Evolutionary conservation across 352 stramenopile genomes (phyloP).

Genomic region (Phytophthora ramorum): DNA sequence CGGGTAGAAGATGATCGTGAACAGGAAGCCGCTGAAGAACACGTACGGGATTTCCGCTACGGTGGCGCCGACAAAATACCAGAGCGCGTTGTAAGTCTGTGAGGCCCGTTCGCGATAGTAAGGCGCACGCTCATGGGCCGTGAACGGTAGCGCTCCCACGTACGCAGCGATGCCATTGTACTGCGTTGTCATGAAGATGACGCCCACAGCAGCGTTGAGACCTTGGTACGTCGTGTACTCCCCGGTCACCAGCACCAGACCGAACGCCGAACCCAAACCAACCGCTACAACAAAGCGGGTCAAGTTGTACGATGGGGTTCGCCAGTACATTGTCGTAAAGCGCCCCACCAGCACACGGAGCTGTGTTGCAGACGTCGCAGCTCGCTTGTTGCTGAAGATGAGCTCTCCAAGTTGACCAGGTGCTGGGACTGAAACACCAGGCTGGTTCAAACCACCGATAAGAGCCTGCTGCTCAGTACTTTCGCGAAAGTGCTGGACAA

Average conservation of each 20-base stretch:
- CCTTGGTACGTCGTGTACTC: slow-evolving; percentile 31
- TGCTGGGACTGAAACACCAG: slow-evolving; percentile 22
- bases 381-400: slow-evolving; percentile 22
- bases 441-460: slow-evolving; percentile 1
- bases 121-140: slow-evolving; percentile 76
- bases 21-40: slow-evolving; percentile 22
- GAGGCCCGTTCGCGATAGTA: slow-evolving; percentile 72
- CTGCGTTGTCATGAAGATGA: slow-evolving; percentile 75
- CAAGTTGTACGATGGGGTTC: slow-evolving; percentile 78
- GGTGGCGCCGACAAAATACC: slow-evolving; percentile 71
- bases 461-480: slow-evolving; percentile 21
- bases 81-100: slow-evolving; percentile 75
- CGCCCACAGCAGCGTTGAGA: slow-evolving; percentile 43
- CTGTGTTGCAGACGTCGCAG: slow-evolving; percentile 21
- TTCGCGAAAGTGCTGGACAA: slow-evolving; percentile 30
- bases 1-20: slow-evolving; percentile 20
- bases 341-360: slow-evolving; percentile 19
- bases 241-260: slow-evolving; percentile 28
- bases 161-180: slow-evolving; percentile 78
- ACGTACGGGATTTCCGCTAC: slow-evolving; percentile 60
- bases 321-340: slow-evolving; percentile 47
- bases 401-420: slow-evolving; percentile 6
- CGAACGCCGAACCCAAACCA: slow-evolving; percentile 32
- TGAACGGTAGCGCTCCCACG: slow-evolving; percentile 64
- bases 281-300: slow-evolving; percentile 44